These are phyloP conservation scores for Orbilia quercus DNA, from an alignment of 2,329 filamentous ascomycete genomes.

Conservation along the genomic window DNA sequence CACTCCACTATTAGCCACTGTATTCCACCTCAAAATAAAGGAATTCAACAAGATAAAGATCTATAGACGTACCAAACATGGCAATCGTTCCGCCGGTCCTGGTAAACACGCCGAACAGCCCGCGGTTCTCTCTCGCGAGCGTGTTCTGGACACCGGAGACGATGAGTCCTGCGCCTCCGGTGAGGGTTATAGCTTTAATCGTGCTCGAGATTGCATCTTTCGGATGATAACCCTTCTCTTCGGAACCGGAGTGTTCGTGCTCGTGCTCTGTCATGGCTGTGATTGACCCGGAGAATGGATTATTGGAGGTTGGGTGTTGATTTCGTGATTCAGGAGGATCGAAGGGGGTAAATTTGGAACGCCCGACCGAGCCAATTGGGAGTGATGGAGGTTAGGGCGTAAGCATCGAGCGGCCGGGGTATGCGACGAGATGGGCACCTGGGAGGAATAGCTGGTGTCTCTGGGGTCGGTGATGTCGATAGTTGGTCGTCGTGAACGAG, in stretches of 20 bases:
- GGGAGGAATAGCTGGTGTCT: neutral
- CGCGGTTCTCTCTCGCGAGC: conserved; percentile 82
- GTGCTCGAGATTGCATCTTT: conserved; percentile 62
- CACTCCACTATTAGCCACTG: neutral
- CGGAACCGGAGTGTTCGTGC: conserved; percentile 63
- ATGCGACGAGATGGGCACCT: neutral
- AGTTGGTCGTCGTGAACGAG: too few species aligned
- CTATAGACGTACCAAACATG: conserved; percentile 70
- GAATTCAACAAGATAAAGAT: neutral
- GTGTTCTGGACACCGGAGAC: conserved; percentile 86
- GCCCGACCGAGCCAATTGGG: conserved; percentile 28
- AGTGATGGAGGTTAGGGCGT: conserved; percentile 11
- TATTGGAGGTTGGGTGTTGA: too few species aligned
- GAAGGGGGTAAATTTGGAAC: conserved; percentile 1
- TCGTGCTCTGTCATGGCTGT: conserved; percentile 24
- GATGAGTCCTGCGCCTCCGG: conserved; percentile 74
- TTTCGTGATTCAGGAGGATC: conserved; percentile 1
- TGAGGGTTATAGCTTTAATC: conserved; percentile 29
- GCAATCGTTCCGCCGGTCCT: conserved; percentile 79
- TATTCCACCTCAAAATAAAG: too few species aligned
- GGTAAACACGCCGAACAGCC: conserved; percentile 82
- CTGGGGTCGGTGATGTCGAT: neutral
- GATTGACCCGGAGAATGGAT: too few species aligned
- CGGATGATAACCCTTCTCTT: conserved; percentile 72
- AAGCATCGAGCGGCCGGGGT: conserved; percentile 15